Base-by-base conservation (phyloP, 2,329 filamentous ascomycete species). In the Balansia obtecta region DNA sequence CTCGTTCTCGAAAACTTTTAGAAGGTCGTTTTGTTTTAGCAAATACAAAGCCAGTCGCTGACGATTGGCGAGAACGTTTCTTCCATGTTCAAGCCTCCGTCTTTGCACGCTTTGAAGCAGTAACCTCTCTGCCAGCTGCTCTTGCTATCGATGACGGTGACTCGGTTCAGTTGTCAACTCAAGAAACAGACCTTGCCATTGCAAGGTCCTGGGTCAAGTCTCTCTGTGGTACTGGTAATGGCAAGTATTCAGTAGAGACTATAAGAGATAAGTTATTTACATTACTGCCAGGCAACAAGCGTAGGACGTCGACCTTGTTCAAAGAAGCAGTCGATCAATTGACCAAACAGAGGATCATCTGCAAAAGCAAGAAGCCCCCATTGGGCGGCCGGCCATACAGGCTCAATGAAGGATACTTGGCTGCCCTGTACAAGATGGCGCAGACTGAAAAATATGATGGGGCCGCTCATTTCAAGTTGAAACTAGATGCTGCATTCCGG, bases 381-480 rank as follows among this genome's bases (percentile, higher is more conserved):
- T 66, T 77, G n/a, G 64, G 69, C 2, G 82, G 81, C 0, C 73
- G 79, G 10, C 79, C 80, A 11, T 88, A 81, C 62, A 72, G 77
- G 40, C 73, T 86, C 34, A 79, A 79, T 48, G 76, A 81, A 54
- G 70, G 73, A 30, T 81, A 83, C 55, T 67, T 73, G 8, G 71
- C 73, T 33, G 67, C 72, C 7, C 73, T 88, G 13, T 70, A 74
- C 16, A 82, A 83, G 56, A 64, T 74, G 38, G 73, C 77, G 30
- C 72, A 74, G 50, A 70, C 69, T 48, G 60, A 71, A 10, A 80
- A 81, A 57, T 80, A 78, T 50, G 65, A 72, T 48, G 73, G 80
- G 48, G 83, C 84, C 0, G 71, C 72, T 1, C 61, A 67, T 2
- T 80, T 80, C 69, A 87, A 88, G 62, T 60, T 66, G 5, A 66